Percentiles rank a stretch among this genome's conserved stretches.
These are phyloP conservation scores for Tolypocladium nubicola DNA, from an alignment of 2,329 filamentous ascomycete genomes.

Conservation along the genomic window DNA sequence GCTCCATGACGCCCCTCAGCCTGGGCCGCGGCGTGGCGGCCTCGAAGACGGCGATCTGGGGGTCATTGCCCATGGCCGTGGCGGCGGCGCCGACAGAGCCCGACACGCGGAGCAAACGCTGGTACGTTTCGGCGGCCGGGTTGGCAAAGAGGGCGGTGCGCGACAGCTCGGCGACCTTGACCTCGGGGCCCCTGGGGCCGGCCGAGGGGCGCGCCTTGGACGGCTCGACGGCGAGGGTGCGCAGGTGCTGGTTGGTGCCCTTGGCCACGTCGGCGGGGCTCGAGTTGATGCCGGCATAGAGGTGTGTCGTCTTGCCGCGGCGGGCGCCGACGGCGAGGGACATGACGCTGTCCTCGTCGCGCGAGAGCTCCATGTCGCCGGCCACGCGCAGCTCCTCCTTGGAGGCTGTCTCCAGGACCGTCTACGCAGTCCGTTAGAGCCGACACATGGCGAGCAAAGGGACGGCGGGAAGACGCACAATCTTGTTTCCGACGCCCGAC, in stretches of 20 bases:
- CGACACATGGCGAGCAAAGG: background rate
- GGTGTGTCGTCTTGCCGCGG: constrained; percentile 41
- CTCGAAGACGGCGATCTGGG: constrained; percentile 74
- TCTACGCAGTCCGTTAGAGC: constrained; percentile 32
- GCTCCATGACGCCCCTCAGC: constrained; percentile 36
- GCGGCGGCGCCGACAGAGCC: constrained; percentile 66
- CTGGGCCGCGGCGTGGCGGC: constrained; percentile 36
- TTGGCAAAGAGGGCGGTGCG: constrained; percentile 42
- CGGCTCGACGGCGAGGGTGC: constrained; percentile 55
- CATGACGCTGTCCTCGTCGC: constrained; percentile 81
- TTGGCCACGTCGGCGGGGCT: constrained; percentile 59
- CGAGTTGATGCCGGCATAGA: constrained; percentile 77
- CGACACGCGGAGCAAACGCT: constrained; percentile 46
- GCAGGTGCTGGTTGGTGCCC: constrained; percentile 76
- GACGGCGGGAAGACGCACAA: constrained; percentile 41
- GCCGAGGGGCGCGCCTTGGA: constrained; percentile 20
- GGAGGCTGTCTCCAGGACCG: constrained; percentile 59
- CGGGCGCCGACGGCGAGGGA: constrained; percentile 62
- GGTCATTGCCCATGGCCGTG: constrained; percentile 63
- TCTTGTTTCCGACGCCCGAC: constrained; percentile 78
- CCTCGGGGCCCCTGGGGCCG: constrained; percentile 16
- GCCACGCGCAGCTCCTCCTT: constrained; percentile 52
- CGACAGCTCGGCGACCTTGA: constrained; percentile 39
- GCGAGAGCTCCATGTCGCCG: constrained; percentile 67
- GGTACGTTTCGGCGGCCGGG: constrained; percentile 41